Conservation (phyloP, 2,329 filamentous ascomycete species). For the Colletotrichum chlorophyti region DNA sequence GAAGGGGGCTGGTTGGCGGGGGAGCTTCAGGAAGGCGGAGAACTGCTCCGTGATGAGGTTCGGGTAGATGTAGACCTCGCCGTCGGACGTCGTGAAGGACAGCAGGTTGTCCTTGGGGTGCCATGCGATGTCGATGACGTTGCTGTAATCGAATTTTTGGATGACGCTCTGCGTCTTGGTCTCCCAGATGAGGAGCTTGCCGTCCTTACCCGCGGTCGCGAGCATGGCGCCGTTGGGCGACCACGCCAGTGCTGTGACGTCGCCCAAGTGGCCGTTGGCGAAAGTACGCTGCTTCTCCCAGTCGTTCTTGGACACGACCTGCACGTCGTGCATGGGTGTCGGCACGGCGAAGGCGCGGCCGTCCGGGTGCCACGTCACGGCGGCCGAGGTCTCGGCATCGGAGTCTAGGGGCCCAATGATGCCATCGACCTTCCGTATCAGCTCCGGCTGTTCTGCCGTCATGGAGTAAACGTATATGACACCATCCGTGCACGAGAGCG, state of each 20-base stretch:
- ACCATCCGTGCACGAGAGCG: conserved; percentile 88
- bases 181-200: conserved; percentile 84
- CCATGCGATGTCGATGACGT: conserved; percentile 88
- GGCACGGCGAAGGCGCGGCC: conserved; percentile 88
- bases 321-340: conserved; percentile 81
- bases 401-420: conserved; percentile 81
- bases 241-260: conserved; percentile 90
- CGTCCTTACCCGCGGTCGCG: conserved; percentile 72
- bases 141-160: conserved; percentile 78
- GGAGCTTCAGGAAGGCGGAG: conserved; percentile 60
- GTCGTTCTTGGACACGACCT: conserved; percentile 86
- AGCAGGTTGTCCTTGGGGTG: conserved; percentile 88
- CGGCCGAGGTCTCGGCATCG: conserved; percentile 77
- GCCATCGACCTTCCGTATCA: conserved; percentile 85
- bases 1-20: conserved; percentile 79
- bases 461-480: conserved; percentile 90
- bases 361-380: conserved; percentile 90
- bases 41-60: conserved; percentile 70
- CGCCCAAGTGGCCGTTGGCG: conserved; percentile 77
- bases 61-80: conserved; percentile 90
- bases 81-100: conserved; percentile 91
- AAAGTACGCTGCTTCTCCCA: conserved; percentile 89
- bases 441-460: conserved; percentile 76
- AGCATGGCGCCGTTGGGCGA: conserved; percentile 93
- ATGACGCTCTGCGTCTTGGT: conserved; percentile 85